These are phyloP conservation scores for Panicum hallii DNA, from an alignment of 202 grass and related monocot species.

Conservation along the genomic window DNA sequence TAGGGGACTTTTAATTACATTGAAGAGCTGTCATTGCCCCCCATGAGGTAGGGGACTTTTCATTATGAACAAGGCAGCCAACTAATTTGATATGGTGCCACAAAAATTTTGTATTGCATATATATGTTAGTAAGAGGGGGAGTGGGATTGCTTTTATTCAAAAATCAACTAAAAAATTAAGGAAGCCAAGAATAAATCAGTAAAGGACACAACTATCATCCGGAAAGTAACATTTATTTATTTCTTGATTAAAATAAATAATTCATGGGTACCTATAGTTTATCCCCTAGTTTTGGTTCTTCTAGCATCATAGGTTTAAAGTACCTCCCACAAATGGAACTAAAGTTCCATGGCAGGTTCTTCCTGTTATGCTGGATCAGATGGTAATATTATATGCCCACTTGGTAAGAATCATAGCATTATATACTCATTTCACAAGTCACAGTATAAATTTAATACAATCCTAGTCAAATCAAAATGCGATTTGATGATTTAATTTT, in stretches of 20 bases:
- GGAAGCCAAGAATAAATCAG: not conserved
- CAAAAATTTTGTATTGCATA: not conserved
- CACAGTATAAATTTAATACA: not conserved
- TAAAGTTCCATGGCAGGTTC: not conserved
- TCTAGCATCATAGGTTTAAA: not conserved
- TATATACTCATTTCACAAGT: not conserved
- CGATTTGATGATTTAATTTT: not conserved
- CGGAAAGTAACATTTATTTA: not conserved
- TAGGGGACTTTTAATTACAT: too few species aligned
- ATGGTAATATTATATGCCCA: not conserved
- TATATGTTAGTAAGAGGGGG: not conserved
- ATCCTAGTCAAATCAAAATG: conserved; percentile 1
- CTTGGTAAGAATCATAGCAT: conserved; percentile 4
- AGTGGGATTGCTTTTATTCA: not conserved
- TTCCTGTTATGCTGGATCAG: conserved; percentile 4
- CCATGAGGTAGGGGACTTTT: too few species aligned
- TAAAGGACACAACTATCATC: not conserved
- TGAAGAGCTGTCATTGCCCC: too few species aligned
- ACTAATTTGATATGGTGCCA: not conserved
- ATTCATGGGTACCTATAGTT: not conserved
- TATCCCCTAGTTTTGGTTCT: not conserved
- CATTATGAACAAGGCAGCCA: too few species aligned
- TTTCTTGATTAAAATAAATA: not conserved
- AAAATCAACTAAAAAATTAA: not conserved
- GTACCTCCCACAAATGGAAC: not conserved